Conservation (phyloP, 2,329 filamentous ascomycete genomes). For the Diplocarpon mali region DNA sequence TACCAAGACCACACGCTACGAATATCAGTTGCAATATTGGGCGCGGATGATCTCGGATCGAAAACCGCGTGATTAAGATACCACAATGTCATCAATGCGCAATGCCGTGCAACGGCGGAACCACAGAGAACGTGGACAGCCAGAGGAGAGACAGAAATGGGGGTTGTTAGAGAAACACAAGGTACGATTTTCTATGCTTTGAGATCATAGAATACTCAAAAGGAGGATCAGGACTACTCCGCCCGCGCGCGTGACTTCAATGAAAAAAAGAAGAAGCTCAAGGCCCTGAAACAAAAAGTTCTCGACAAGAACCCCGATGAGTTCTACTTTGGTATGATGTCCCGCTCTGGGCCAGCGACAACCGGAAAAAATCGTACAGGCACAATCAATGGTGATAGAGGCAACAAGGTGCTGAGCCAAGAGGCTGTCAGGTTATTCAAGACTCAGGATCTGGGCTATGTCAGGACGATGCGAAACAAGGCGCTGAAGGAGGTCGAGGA, state of each 20-base stretch:
- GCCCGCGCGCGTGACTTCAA: slow-evolving; percentile 56
- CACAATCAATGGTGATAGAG: slow-evolving; percentile 45
- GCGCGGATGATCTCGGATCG: neutral
- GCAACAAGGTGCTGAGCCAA: slow-evolving; percentile 42
- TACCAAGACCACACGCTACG: too few relatives aligned
- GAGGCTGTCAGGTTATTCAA: slow-evolving; percentile 53
- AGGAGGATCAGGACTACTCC: slow-evolving; percentile 42
- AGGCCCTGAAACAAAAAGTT: slow-evolving; percentile 48
- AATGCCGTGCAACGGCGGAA: slow-evolving; percentile 67
- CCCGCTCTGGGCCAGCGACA: slow-evolving; percentile 44
- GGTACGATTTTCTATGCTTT: slow-evolving; percentile 31
- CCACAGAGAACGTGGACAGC: slow-evolving; percentile 84
- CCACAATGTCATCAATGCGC: slow-evolving; percentile 46
- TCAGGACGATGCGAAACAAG: slow-evolving; percentile 51
- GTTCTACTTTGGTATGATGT: slow-evolving; percentile 62
- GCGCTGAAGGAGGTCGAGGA: slow-evolving; percentile 44
- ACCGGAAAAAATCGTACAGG: slow-evolving; percentile 42
- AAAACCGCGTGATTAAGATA: neutral
- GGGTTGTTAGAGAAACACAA: slow-evolving; percentile 96
- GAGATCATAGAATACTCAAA: neutral
- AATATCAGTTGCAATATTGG: too few relatives aligned
- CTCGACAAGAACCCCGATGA: slow-evolving; percentile 60
- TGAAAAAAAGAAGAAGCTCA: slow-evolving; percentile 51
- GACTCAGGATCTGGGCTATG: slow-evolving; percentile 57
- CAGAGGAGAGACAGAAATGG: slow-evolving; percentile 70